Conservation (phyloP, 2,329 filamentous ascomycete genomes). For the Cercospora sp. region DNA sequence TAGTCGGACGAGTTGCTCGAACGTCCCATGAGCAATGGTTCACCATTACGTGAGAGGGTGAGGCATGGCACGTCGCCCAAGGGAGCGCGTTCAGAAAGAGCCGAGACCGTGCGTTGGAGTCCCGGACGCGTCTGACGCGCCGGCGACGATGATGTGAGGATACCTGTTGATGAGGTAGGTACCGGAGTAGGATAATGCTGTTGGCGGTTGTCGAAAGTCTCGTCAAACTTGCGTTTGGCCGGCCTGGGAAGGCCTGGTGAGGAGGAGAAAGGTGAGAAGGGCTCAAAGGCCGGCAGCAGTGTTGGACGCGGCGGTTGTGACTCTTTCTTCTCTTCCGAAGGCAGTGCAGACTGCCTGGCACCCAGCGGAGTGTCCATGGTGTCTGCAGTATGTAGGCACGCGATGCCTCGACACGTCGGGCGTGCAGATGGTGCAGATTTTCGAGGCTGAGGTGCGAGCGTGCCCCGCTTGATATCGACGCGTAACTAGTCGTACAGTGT, state of each 20-base stretch:
- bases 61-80: slow-evolving; percentile 81
- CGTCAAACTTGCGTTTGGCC: slow-evolving; percentile 65
- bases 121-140: slow-evolving; percentile 52
- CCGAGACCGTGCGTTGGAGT: slow-evolving; percentile 62
- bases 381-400: slow-evolving; percentile 29
- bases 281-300: slow-evolving; percentile 75
- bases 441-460: slow-evolving; percentile 20
- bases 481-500: slow-evolving; percentile 15
- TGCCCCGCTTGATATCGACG: slow-evolving; percentile 22
- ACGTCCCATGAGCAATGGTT: slow-evolving; percentile 81
- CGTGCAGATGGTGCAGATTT: slow-evolving; percentile 20
- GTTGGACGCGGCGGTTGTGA: slow-evolving; percentile 51
- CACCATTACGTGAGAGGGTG: slow-evolving; percentile 77
- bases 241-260: slow-evolving; percentile 68
- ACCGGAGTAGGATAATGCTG: slow-evolving; percentile 88
- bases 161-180: slow-evolving; percentile 89
- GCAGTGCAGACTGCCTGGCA: slow-evolving; percentile 20
- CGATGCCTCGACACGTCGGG: slow-evolving; percentile 20
- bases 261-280: slow-evolving; percentile 62
- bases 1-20: slow-evolving; percentile 96
- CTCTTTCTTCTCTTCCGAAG: slow-evolving; percentile 23
- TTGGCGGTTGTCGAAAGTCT: slow-evolving; percentile 49
- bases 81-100: slow-evolving; percentile 76
- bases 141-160: slow-evolving; percentile 83
- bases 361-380: slow-evolving; percentile 30